These are phyloP conservation scores for Cladosporium cucumerinum DNA, from an alignment of 2,329 filamentous ascomycete species.

Conservation along the genomic window DNA sequence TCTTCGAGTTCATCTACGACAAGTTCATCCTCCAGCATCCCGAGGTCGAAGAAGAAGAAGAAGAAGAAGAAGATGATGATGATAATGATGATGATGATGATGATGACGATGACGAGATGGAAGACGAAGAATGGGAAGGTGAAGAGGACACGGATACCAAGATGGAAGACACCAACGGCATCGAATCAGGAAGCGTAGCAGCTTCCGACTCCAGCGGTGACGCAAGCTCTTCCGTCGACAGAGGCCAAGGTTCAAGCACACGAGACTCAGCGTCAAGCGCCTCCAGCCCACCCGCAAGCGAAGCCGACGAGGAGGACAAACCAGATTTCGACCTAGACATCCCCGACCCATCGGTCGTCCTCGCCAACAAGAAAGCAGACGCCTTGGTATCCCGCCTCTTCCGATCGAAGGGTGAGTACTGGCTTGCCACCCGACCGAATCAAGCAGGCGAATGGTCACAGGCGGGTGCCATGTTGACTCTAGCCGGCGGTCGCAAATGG, in stretches of 20 bases:
- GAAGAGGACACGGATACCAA: slow-evolving; percentile 24
- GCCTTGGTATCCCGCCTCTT: slow-evolving; percentile 55
- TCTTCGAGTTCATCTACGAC: slow-evolving; percentile 42
- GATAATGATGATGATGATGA: slow-evolving; percentile 31
- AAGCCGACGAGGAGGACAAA: slow-evolving; percentile 25
- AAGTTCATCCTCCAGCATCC: slow-evolving; percentile 45
- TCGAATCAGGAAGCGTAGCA: not conserved
- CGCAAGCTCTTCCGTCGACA: slow-evolving; percentile 26
- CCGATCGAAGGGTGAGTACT: slow-evolving; percentile 62
- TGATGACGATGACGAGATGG: slow-evolving; percentile 25
- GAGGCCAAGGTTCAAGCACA: slow-evolving; percentile 12
- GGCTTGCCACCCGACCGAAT: slow-evolving; percentile 57
- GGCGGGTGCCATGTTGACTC: slow-evolving; percentile 61
- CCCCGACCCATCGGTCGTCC: slow-evolving; percentile 39
- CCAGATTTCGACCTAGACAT: slow-evolving; percentile 20
- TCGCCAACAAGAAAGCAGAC: slow-evolving; percentile 55
- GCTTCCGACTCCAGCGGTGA: slow-evolving; percentile 36
- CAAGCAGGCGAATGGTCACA: slow-evolving; percentile 61
- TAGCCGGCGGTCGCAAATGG: slow-evolving; percentile 55
- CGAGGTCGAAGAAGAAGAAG: slow-evolving; percentile 35
- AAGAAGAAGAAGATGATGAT: slow-evolving; percentile 32
- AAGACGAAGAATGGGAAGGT: slow-evolving; percentile 16
- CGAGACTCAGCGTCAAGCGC: slow-evolving; percentile 10
- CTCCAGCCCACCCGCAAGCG: slow-evolving; percentile 20
- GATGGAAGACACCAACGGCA: slow-evolving; percentile 27